Base-by-base conservation (phyloP, 78 protist genomes). In the Dictyostelium brefeldianum region DNA sequence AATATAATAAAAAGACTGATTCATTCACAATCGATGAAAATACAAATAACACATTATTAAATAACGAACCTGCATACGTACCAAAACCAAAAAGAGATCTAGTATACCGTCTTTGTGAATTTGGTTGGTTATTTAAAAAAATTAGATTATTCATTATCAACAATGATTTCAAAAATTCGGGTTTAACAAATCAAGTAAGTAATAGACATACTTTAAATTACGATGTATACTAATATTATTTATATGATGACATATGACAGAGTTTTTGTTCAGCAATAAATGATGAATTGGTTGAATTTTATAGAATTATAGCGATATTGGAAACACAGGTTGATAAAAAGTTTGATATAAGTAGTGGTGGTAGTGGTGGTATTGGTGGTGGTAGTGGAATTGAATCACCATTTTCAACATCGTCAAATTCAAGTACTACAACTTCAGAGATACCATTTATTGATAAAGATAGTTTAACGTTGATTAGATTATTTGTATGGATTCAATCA, bases 401-500 rank as follows among this genome's bases (percentile, higher is more conserved):
- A 31, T 41, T 17, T 8, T 29, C 75, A 69, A 80, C 9, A 31
- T 69, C 89, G 18, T n/a, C 79, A 3, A n/a, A 25, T 20, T 43
- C 56, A n/a, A 10, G 27, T 17, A n/a, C 79, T 43, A 73, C 79
- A 73, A 71, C 41, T 20, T 43, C 79, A n/a, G 56, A 36, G 11
- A n/a, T 47, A 59, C 77, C 75, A 67, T 43, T 70, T 15, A 5
- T 11, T 17, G 56, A 48, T 47, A 64, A 36, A 27, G 75, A 48
- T 54, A 56, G 75, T n/a, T 57, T 79, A 69, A 79, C 95, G 67
- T 48, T 90, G 14, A 71, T 25, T 29, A 80, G 80, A 10, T 46
- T 90, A 80, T 74, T 87, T 67, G 96, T 93, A 22, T 83, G 92
- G 96, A 80, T 77, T 64, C 85, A 78, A 71, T 73, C 78, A 53